phyloP scores from a whole-genome alignment of 495 filamentous ascomycete genomes.

The Hypoxylon fuscum region DNA sequence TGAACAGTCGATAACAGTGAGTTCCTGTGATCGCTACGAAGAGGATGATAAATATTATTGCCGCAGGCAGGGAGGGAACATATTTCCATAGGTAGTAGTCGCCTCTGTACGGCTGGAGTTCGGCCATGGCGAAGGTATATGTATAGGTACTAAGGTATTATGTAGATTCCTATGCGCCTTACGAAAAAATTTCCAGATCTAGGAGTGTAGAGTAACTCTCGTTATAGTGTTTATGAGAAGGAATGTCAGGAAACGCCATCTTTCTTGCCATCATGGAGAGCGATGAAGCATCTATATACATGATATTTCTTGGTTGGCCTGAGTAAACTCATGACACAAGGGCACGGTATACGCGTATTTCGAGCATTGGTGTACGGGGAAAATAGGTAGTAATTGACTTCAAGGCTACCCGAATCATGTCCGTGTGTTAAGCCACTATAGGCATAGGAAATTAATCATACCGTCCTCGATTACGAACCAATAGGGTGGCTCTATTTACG shows the following conservation, averaged over 20 bases:
- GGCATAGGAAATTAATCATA: background rate
- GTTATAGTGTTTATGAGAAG: background rate
- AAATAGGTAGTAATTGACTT: background rate
- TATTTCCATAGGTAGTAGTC: conserved; percentile 60
- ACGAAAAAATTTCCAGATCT: too few relatives aligned
- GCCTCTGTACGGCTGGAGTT: conserved; percentile 40
- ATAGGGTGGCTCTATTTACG: conserved; percentile 13
- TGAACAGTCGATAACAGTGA: conserved; percentile 57
- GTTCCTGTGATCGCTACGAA: conserved; percentile 54
- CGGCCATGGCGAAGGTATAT: conserved; percentile 10
- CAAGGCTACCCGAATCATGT: conserved; percentile 6
- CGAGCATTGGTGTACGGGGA: background rate
- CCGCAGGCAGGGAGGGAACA: conserved; percentile 57
- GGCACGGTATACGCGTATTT: conserved; percentile 22
- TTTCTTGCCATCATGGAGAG: background rate
- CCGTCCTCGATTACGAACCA: conserved; percentile 6
- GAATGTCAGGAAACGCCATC: background rate
- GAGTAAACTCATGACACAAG: background rate
- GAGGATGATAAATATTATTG: conserved; percentile 60
- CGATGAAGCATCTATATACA: conserved; percentile 12
- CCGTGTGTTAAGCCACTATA: conserved; percentile 1
- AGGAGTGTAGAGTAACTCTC: too few relatives aligned
- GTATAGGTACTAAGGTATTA: too few relatives aligned
- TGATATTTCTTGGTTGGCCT: too few relatives aligned
- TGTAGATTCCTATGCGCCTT: too few relatives aligned